Conservation (phyloP, 2,329 filamentous ascomycete genomes). For the Sporothrix brasiliensis region DNA sequence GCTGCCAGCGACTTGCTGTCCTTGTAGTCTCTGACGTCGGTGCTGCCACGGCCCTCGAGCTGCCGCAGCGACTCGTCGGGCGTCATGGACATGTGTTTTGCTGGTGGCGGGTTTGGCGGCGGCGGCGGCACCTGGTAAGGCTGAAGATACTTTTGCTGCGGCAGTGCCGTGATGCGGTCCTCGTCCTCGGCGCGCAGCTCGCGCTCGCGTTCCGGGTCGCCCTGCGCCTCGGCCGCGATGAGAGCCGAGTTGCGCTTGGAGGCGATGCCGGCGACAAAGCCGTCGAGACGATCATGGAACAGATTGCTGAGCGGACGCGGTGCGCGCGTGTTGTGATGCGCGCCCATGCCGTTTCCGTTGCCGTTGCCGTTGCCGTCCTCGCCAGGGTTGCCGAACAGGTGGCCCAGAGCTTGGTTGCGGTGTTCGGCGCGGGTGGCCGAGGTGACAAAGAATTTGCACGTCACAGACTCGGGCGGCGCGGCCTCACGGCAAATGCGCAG, state of each 20-base stretch:
- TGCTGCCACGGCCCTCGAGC: conserved; percentile 51
- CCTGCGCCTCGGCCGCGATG: conserved; percentile 78
- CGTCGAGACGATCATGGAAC: conserved; percentile 85
- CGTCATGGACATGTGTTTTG: conserved; percentile 38
- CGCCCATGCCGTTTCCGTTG: not conserved
- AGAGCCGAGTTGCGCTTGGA: conserved; percentile 83
- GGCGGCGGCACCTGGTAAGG: conserved; percentile 50
- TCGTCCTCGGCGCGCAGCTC: conserved; percentile 81
- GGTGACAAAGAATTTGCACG: conserved; percentile 94
- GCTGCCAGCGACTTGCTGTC: not conserved
- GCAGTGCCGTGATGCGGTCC: conserved; percentile 80
- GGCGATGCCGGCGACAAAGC: conserved; percentile 82
- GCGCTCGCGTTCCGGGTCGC: conserved; percentile 75
- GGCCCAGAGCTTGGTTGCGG: conserved; percentile 46
- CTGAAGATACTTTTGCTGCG: conserved; percentile 66
- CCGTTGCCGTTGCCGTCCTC: not conserved
- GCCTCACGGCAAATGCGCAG: conserved; percentile 87
- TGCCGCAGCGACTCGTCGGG: conserved; percentile 53
- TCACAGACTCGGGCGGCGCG: conserved; percentile 83
- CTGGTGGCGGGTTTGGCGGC: conserved; percentile 36
- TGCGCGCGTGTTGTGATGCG: conserved; percentile 48
- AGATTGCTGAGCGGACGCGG: conserved; percentile 70
- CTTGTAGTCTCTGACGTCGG: conserved; percentile 37
- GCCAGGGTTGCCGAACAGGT: conserved; percentile 28
- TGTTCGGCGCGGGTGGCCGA: conserved; percentile 63